These are phyloP conservation scores for Pseudogymnoascus sp. DNA, from an alignment of 2,329 filamentous ascomycete species.

Conservation along the genomic window DNA sequence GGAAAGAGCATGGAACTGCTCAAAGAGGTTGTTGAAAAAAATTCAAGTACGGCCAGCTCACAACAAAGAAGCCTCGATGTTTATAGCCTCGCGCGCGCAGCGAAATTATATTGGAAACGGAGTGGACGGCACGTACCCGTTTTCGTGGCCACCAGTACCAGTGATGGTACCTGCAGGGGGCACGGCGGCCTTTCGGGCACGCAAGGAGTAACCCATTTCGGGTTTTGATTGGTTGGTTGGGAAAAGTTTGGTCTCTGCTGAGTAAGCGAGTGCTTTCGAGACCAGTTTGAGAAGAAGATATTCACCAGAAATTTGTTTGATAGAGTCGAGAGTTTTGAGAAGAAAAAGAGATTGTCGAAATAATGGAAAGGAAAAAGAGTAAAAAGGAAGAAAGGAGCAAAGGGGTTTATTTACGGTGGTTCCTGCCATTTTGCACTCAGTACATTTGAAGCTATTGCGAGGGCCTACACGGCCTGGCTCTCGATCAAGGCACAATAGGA, in stretches of 20 bases:
- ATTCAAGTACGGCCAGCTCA: not conserved
- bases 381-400: not conserved
- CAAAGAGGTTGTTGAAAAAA: conserved; percentile 4
- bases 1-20: not conserved
- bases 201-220: not conserved
- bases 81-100: conserved; percentile 7
- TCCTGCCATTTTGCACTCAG: not conserved
- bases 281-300: not conserved
- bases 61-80: conserved; percentile 8
- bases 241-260: not conserved
- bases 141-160: not conserved
- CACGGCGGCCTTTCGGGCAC: not conserved
- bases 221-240: not conserved
- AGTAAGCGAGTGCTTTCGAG: not conserved
- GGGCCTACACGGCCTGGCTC: not conserved
- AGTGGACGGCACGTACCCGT: conserved; percentile 1
- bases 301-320: not conserved
- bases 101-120: not conserved
- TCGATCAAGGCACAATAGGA: not conserved
- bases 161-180: not conserved
- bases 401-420: not conserved
- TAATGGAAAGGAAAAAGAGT: not conserved
- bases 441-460: not conserved
- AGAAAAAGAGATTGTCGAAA: not conserved
- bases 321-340: not conserved